phyloP scores from a whole-genome alignment of 2,329 filamentous ascomycete species.

The Metarhizium sp. region DNA sequence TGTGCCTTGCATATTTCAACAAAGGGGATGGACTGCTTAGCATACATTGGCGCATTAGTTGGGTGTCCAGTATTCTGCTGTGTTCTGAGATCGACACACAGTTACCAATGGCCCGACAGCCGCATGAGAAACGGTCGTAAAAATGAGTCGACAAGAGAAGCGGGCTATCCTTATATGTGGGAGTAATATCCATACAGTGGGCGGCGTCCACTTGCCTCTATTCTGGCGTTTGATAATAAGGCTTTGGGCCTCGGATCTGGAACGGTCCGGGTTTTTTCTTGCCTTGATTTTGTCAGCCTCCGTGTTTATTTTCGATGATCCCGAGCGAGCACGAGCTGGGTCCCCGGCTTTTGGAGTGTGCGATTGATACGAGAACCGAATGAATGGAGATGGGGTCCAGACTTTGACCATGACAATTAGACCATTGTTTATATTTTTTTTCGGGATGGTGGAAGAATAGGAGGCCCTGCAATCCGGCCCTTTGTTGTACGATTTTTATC shows the following conservation, averaged over 20 bases:
- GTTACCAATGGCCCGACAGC: background rate
- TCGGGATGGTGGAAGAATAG: background rate
- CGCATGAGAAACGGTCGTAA: background rate
- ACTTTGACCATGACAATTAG: background rate
- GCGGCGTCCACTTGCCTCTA: background rate
- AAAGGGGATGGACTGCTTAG: background rate
- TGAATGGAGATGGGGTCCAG: background rate
- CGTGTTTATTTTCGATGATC: background rate
- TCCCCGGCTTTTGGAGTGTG: background rate
- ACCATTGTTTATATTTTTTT: background rate
- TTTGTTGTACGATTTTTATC: slow-evolving; percentile 1
- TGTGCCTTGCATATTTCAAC: background rate
- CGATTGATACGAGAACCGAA: background rate
- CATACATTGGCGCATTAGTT: background rate
- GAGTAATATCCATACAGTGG: background rate
- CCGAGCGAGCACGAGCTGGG: background rate
- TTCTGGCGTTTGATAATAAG: background rate
- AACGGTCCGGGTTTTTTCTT: slow-evolving; percentile 1
- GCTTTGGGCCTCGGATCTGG: background rate
- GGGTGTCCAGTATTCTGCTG: background rate
- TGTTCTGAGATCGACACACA: background rate
- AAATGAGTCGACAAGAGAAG: background rate
- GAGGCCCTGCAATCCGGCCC: background rate
- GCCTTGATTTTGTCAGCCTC: background rate
- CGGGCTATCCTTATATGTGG: background rate